Evolutionary conservation across 2,329 filamentous ascomycete genomes (phyloP).

Genomic region (Fusarium buharicum): DNA sequence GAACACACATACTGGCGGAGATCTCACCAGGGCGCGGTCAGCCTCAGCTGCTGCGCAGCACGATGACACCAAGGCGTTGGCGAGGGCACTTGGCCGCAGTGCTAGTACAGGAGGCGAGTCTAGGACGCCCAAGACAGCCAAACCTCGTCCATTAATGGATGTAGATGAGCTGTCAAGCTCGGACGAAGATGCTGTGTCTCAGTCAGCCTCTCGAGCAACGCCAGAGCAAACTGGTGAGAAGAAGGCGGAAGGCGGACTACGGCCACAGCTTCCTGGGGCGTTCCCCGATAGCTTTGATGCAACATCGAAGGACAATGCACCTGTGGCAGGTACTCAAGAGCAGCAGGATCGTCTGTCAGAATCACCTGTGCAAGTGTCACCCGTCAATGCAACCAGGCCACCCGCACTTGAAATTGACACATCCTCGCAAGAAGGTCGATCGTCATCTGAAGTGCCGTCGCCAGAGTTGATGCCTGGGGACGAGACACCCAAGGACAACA

Average conservation of each 20-base stretch:
- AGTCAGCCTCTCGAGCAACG: constrained; percentile 33
- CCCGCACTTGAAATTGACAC: constrained; percentile 76
- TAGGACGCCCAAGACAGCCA: constrained; percentile 61
- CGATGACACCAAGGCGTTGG: constrained; percentile 51
- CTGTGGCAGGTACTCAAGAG: constrained; percentile 44
- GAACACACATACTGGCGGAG: constrained; percentile 45
- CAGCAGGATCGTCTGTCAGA: constrained; percentile 66
- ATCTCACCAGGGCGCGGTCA: constrained; percentile 47
- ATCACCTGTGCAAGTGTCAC: constrained; percentile 70
- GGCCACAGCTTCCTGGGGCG: constrained; percentile 53
- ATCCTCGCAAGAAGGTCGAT: constrained; percentile 74
- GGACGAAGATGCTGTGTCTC: constrained; percentile 54
- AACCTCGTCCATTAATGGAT: constrained; percentile 69
- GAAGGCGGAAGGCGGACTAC: constrained; percentile 39
- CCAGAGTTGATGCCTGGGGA: constrained; percentile 67
- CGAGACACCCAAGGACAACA: constrained; percentile 50
- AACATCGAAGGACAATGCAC: constrained; percentile 49
- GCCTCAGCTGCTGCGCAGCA: constrained; percentile 50
- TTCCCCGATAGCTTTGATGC: constrained; percentile 56
- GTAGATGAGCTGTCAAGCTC: constrained; percentile 77
- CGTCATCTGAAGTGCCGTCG: constrained; percentile 72
- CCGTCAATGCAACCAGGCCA: constrained; percentile 59
- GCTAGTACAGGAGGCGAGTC: constrained; percentile 55
- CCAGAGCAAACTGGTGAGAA: constrained; percentile 31
- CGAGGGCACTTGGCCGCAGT: constrained; percentile 42